Conservation (phyloP, 75 land plant species). For the Selaginella tamariscina region DNA sequence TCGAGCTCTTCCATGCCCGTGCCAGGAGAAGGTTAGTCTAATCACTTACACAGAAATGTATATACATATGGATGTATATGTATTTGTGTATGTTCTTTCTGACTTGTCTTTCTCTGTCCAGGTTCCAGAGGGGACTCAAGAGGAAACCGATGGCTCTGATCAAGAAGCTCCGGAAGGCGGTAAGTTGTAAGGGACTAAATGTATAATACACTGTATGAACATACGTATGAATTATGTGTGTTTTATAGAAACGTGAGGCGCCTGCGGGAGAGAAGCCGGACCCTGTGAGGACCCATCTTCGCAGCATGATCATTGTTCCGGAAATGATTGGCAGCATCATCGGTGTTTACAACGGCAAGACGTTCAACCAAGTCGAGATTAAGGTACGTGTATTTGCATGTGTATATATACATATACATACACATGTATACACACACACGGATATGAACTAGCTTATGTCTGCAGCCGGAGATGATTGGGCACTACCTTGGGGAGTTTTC, state of each 20-base stretch:
- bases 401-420: not conserved
- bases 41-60: no score
- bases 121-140: conserved; percentile 73
- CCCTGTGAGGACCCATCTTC: conserved; percentile 7
- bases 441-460: not conserved
- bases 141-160: conserved; percentile 74
- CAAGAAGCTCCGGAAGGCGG: conserved; percentile 83
- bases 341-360: conserved; percentile 11
- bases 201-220: not conserved
- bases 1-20: conserved; percentile 65
- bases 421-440: not conserved
- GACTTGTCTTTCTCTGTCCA: conserved; percentile 2
- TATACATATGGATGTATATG: no score
- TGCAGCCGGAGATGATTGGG: conserved; percentile 10
- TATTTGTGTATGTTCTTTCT: not conserved
- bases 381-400: not conserved
- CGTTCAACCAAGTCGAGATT: conserved; percentile 2
- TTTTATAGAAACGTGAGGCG: conserved; percentile 12
- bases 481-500: conserved; percentile 9
- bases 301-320: conserved; percentile 18
- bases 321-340: conserved; percentile 10
- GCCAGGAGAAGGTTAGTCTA: conserved; percentile 49
- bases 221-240: no score
- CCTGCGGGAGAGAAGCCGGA: conserved; percentile 8
- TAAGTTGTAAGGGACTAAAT: conserved; percentile 19